Evolutionary conservation across 768 basidiomycete species (phyloP).

Genomic region (Melanogaster broomeanus): DNA sequence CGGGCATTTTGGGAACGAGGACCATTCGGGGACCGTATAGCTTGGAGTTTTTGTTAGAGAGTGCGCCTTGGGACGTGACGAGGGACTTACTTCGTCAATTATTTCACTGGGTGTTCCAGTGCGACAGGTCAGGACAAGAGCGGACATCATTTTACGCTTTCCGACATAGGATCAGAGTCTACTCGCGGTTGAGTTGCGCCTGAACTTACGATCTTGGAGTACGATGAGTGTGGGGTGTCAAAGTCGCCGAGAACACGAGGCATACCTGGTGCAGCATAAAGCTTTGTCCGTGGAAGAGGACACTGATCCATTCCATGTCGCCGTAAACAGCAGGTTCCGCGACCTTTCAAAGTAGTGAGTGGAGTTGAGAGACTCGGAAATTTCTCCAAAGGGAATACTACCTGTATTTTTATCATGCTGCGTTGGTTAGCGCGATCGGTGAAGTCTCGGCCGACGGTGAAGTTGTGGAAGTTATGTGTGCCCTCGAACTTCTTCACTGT

Average conservation of each 20-base stretch:
- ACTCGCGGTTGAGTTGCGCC: background rate
- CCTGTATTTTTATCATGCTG: constrained; percentile 88
- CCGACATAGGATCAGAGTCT: constrained; percentile 9
- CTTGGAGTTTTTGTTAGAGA: constrained; percentile 37
- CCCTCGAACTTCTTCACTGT: constrained; percentile 72
- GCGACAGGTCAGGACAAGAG: constrained; percentile 76
- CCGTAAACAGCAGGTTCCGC: constrained; percentile 87
- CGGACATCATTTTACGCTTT: constrained; percentile 97
- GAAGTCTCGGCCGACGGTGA: constrained; percentile 87
- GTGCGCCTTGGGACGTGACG: background rate
- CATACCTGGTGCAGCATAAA: constrained; percentile 98
- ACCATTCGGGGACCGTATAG: constrained; percentile 78
- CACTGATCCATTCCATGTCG: constrained; percentile 92
- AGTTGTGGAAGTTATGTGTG: constrained; percentile 98
- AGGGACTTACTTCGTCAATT: constrained; percentile 63
- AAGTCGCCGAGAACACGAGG: constrained; percentile 1
- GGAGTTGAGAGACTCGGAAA: background rate
- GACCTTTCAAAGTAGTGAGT: constrained; percentile 46
- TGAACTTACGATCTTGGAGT: constrained; percentile 31
- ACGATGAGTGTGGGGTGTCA: constrained; percentile 24
- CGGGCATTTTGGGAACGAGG: constrained; percentile 93
- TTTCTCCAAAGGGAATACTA: constrained; percentile 26
- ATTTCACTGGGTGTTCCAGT: constrained; percentile 73
- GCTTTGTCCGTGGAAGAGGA: constrained; percentile 93
- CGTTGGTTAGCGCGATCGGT: constrained; percentile 79